Conservation (phyloP, 2,329 filamentous ascomycete genomes). For the Colletotrichum trifolii region DNA sequence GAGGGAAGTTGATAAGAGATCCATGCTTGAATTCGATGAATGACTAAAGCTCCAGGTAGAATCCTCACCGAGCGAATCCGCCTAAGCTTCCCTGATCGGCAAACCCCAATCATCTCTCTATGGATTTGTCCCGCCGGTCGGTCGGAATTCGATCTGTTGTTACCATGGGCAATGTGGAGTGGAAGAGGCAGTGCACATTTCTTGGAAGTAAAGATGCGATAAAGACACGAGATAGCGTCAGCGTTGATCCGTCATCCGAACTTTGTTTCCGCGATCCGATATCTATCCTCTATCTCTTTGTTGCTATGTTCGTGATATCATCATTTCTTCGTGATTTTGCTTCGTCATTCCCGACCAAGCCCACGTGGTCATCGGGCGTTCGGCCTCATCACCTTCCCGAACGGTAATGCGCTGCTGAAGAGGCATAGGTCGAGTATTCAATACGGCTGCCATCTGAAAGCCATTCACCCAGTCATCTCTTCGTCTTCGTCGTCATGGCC, state of each 20-base stretch:
- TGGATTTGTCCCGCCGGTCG: neutral
- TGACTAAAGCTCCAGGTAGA: constrained; percentile 3
- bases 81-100: constrained; percentile 4
- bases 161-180: constrained; percentile 10
- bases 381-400: too few species aligned
- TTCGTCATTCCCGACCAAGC: neutral
- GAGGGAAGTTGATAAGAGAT: constrained; percentile 13
- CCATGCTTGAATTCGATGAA: neutral
- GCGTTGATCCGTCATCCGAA: constrained; percentile 12
- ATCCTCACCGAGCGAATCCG: neutral
- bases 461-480: constrained; percentile 22
- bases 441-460: too few species aligned
- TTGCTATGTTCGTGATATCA: neutral
- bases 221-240: neutral
- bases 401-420: too few species aligned
- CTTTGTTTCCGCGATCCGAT: constrained; percentile 25
- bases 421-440: too few species aligned
- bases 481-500: constrained; percentile 31
- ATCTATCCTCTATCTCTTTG: constrained; percentile 9
- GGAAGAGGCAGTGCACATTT: constrained; percentile 14
- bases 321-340: neutral
- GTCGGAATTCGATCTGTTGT: neutral
- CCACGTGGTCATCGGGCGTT: too few species aligned
- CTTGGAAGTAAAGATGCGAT: neutral
- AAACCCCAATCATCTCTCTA: neutral